A percentile compares a stretch with the other conserved stretches of the same genome.
phyloP scores from a whole-genome alignment of 345 rosid genomes.

The Acer negundo region DNA sequence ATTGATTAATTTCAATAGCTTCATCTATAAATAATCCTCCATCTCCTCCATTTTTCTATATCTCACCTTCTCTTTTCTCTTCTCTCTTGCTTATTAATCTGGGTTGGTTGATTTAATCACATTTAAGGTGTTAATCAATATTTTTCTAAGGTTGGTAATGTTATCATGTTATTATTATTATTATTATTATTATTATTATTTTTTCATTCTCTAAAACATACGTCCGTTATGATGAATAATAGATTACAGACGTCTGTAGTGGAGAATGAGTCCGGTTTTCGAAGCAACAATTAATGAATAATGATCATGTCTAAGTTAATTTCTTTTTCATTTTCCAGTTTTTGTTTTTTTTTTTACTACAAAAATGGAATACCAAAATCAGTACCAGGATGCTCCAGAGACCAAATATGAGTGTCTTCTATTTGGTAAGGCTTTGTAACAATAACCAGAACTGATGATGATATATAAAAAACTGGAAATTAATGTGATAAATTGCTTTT shows the following conservation, averaged over 20 bases:
- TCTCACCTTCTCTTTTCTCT: background rate
- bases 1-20: background rate
- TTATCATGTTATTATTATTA: background rate
- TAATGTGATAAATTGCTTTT: background rate
- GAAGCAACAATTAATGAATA: too few relatives aligned
- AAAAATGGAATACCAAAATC: slow-evolving; percentile 38
- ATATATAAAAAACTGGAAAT: background rate
- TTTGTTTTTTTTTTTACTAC: background rate
- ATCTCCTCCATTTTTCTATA: background rate
- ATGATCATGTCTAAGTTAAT: too few relatives aligned
- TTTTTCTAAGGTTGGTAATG: slow-evolving; percentile 1
- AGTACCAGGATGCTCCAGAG: slow-evolving; percentile 20
- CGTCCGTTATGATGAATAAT: too few relatives aligned
- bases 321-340: background rate
- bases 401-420: slow-evolving; percentile 75
- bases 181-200: background rate
- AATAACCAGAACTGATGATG: background rate
- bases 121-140: background rate
- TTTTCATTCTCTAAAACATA: too few relatives aligned
- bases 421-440: slow-evolving; percentile 53
- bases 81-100: background rate
- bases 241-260: too few relatives aligned
- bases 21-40: slow-evolving; percentile 15
- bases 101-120: background rate
- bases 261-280: too few relatives aligned